Conservation (phyloP, 352 stramenopile species). For the Achlya hypogyna region DNA sequence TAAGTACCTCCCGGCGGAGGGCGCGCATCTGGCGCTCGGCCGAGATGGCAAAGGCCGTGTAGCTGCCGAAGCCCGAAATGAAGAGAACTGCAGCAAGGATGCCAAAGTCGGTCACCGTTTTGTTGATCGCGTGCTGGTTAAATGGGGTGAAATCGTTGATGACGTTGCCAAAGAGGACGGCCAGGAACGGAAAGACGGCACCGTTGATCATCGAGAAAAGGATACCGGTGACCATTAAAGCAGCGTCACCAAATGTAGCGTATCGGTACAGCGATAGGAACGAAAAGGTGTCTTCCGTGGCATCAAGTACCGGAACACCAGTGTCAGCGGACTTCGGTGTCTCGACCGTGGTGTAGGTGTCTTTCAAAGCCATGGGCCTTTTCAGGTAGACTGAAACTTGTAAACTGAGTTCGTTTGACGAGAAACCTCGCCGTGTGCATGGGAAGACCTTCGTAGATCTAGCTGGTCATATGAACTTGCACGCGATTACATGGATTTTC, state of each 20-base stretch:
- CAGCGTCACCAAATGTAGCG: conserved; percentile 16
- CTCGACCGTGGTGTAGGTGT: no score
- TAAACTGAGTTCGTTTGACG: no score
- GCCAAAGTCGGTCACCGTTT: conserved; percentile 26
- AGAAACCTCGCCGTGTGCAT: no score
- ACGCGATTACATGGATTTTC: no score
- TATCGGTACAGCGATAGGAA: conserved; percentile 9
- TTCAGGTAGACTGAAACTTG: no score
- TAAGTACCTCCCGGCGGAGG: conserved; percentile 27
- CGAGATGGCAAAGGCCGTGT: conserved; percentile 28
- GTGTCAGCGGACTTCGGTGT: no score
- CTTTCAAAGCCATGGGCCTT: no score
- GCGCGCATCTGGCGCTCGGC: conserved; percentile 39
- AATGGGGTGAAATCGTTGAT: conserved; percentile 29
- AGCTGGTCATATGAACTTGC: no score
- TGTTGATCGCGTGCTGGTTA: conserved; percentile 29
- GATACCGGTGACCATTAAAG: conserved; percentile 23
- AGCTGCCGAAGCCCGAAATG: conserved; percentile 29
- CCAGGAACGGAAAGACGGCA: conserved; percentile 32
- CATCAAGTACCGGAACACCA: no score
- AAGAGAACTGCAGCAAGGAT: conserved; percentile 31
- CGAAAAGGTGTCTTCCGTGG: neutral
- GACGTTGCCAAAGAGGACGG: conserved; percentile 32
- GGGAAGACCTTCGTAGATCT: no score
- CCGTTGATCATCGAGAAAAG: conserved; percentile 28